These are phyloP conservation scores for Torrubiellomyces zombiae DNA, from an alignment of 2,329 filamentous ascomycete species.

Conservation along the genomic window DNA sequence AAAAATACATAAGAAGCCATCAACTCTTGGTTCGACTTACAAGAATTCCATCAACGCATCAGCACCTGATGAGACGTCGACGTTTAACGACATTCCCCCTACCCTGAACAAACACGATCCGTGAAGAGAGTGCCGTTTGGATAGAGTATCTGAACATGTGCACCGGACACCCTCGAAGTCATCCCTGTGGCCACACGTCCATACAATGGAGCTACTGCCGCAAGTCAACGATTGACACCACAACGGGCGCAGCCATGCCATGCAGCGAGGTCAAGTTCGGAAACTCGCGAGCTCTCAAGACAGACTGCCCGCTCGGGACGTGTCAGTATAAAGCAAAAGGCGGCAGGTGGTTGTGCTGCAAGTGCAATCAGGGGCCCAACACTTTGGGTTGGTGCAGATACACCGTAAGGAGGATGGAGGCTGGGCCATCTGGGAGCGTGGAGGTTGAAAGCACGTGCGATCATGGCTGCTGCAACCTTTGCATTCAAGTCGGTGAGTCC, in stretches of 20 bases:
- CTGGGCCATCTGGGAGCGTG: no score
- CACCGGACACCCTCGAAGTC: constrained; percentile 2
- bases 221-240: constrained; percentile 24
- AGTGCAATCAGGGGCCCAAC: constrained; percentile 34
- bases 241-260: constrained; percentile 31
- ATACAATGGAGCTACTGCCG: constrained; percentile 11
- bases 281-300: constrained; percentile 23
- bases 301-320: constrained; percentile 30
- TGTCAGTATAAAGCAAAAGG: constrained; percentile 33
- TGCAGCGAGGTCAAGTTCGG: constrained; percentile 32
- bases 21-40: no score
- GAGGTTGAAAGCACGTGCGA: constrained; percentile 26
- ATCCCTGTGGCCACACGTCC: constrained; percentile 6
- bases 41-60: no score
- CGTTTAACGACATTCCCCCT: neutral
- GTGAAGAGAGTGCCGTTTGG: no score
- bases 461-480: constrained; percentile 35
- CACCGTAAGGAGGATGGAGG: no score
- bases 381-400: constrained; percentile 35
- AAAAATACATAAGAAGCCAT: no score
- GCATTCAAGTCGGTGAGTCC: constrained; percentile 26
- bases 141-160: constrained; percentile 5
- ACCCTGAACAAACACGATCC: no score
- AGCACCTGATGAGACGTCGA: no score
- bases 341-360: constrained; percentile 36